Evolutionary conservation across 805 yeast genomes (phyloP), one percentile per base, ranked within the genome.

Genomic region (Ascoidea rubescens): DNA sequence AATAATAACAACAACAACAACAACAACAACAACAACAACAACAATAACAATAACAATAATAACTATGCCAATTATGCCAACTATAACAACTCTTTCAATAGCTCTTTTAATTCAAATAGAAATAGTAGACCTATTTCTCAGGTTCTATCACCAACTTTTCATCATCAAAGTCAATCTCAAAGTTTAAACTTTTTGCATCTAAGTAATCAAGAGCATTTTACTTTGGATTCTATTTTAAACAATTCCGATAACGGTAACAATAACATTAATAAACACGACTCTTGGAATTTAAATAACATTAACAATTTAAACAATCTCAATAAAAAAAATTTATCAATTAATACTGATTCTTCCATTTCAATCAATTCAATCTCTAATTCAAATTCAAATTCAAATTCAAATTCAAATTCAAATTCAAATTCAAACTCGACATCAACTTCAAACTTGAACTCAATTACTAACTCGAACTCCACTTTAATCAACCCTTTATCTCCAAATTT

Each of bases 211-310:
- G 72, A 67, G 50, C 71, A 74, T 5, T 59, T 64, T 16, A 68
- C 68, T 28, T 54, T 70, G 52, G 74, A 71, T 56, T 62, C 71
- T 4, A 63, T 71, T n/a, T 55, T 71, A 48, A 68, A 65, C 56
- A 60, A 61, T 47, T 37, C 43, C 14, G 43, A 37, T 37, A 37
- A 37, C 14, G 14, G 14, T 37, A 10, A 8, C 8, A 37, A 37
- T 37, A 21, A 3, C 28, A 21, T 21, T 21, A 21, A 2, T 21
- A 21, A 21, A 21, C 28, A 21, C 28, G 28, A 21, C 28, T 21
- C 28, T 21, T 21, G 28, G 28, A 21, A 21, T 21, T 21, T 21
- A 21, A 21, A 21, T 21, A 21, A 21, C 28, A 21, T 21, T 21
- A 21, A 21, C 28, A 21, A 21, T 21, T 21, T 21, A 21, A 21